A percentile compares a stretch with the other conserved stretches of the same genome.
These are phyloP conservation scores for Chaetomium tenue DNA, from an alignment of 495 filamentous ascomycete species.

Conservation along the genomic window DNA sequence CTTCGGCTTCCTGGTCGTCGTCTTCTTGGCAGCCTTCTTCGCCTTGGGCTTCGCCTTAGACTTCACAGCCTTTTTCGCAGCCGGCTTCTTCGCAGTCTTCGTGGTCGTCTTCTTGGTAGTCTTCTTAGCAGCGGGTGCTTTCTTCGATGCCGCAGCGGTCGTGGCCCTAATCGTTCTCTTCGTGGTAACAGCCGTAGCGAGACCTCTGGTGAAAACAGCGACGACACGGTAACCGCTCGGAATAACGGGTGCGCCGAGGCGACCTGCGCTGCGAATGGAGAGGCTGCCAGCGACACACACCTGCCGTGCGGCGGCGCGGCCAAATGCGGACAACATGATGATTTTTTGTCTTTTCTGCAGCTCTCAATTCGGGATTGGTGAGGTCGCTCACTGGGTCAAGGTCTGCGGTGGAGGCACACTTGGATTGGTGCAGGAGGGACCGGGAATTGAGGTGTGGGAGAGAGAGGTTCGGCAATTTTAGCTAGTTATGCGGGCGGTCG, in stretches of 20 bases:
- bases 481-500: background rate
- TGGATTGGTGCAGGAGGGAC: background rate
- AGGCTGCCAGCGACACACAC: constrained; percentile 21
- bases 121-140: constrained; percentile 22
- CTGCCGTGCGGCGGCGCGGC: constrained; percentile 29
- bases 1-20: constrained; percentile 23
- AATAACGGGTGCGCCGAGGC: constrained; percentile 10
- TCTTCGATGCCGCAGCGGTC: background rate
- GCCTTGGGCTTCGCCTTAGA: constrained; percentile 10
- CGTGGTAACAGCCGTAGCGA: constrained; percentile 28
- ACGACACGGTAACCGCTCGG: constrained; percentile 20
- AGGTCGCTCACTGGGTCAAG: background rate
- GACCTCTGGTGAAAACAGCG: constrained; percentile 28
- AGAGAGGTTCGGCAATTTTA: constrained; percentile 1
- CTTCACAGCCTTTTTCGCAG: constrained; percentile 23
- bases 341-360: background rate
- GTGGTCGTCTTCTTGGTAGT: background rate
- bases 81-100: background rate
- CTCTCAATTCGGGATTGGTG: background rate
- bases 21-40: constrained; percentile 29
- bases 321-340: constrained; percentile 36
- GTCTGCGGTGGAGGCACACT: background rate
- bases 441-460: background rate
- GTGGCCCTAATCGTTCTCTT: constrained; percentile 16
- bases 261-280: constrained; percentile 5